Evolutionary conservation across 257 asterid genomes (phyloP), one percentile per base, ranked within the genome.

Genomic region (Apocynum venetum): DNA sequence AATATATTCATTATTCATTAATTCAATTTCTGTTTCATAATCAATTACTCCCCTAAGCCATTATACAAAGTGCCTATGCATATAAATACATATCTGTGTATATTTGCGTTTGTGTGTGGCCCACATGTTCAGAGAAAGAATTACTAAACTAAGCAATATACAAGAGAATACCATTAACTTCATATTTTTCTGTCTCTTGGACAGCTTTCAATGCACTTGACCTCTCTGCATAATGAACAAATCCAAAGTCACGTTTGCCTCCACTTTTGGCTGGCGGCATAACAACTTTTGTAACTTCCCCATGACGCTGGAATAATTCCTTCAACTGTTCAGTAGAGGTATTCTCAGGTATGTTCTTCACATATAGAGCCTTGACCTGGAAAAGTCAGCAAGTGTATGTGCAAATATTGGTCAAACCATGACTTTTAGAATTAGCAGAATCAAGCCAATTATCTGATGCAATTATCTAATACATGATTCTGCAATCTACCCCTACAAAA

Each of bases 191-290:
- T 13, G 92, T 78, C 59, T 92, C 97, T 80, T 92, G 91, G 80
- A 91, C 87, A 75, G 97, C 97, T 82, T 90, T 92, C 69, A 94
- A 80, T 41, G 98, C 97, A 77, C 95, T 92, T 19, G 97, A 94
- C 89, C 98, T 89, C 81, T 92, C 97, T 4, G 97, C 96, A 87
- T 84, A 94, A 84, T 91, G 96, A 80, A 94, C 90, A 81, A 94
- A 92, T 60, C 97, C 97, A 72, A 94, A 92, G 73, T 92, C 97
- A 59, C 98, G 82, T 85, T 92, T 94, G 49, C 97, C 98, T 72
- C 97, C 98, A 87, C 82, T 85, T 90, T 90, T 94, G 78, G 97
- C 93, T 65, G 97, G 97, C 35, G 98, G 98, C 97, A 90, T 92
- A 76, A 94, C 97, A 69, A 94, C 97, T 83, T 91, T 94, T 20